Evolutionary conservation across 1,284 basidiomycete species (phyloP).

Genomic region (Malassezia restricta): DNA sequence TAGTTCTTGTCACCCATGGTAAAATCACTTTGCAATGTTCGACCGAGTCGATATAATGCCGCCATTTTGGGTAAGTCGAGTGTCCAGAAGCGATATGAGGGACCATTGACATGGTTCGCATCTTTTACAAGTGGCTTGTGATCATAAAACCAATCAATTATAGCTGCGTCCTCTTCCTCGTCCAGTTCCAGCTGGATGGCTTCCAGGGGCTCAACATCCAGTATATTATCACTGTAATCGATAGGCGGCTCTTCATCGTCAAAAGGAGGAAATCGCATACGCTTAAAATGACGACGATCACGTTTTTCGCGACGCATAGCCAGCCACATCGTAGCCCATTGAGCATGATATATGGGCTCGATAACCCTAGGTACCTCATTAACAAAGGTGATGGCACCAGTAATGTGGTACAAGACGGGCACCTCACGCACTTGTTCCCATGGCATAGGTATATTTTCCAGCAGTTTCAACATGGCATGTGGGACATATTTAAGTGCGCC

Average conservation of each 20-base stretch:
- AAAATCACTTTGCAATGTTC: constrained; percentile 82
- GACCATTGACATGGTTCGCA: constrained; percentile 66
- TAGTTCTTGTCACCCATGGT: constrained; percentile 69
- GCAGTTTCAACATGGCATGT: constrained; percentile 95
- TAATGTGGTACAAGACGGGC: constrained; percentile 57
- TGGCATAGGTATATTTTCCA: constrained; percentile 97
- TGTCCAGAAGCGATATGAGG: constrained; percentile 86
- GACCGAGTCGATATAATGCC: constrained; percentile 86
- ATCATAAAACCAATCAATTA: constrained; percentile 98
- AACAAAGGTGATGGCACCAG: constrained; percentile 99
- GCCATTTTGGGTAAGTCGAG: constrained; percentile 88
- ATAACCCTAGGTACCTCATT: constrained; percentile 95
- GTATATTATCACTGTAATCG: constrained; percentile 66
- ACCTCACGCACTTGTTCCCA: constrained; percentile 60
- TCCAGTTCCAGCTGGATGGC: constrained; percentile 96
- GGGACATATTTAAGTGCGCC: constrained; percentile 98
- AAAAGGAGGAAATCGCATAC: constrained; percentile 99
- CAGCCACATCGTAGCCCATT: constrained; percentile 99
- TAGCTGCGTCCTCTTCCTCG: constrained; percentile 80
- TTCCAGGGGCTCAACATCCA: constrained; percentile 95
- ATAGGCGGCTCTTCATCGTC: constrained; percentile 80
- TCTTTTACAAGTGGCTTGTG: constrained; percentile 81
- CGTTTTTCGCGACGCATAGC: constrained; percentile 98
- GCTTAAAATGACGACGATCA: constrained; percentile 96
- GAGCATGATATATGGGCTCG: constrained; percentile 94